Evolutionary conservation across 352 stramenopile genomes (phyloP).

Genomic region (Blastocystis hominis): DNA sequence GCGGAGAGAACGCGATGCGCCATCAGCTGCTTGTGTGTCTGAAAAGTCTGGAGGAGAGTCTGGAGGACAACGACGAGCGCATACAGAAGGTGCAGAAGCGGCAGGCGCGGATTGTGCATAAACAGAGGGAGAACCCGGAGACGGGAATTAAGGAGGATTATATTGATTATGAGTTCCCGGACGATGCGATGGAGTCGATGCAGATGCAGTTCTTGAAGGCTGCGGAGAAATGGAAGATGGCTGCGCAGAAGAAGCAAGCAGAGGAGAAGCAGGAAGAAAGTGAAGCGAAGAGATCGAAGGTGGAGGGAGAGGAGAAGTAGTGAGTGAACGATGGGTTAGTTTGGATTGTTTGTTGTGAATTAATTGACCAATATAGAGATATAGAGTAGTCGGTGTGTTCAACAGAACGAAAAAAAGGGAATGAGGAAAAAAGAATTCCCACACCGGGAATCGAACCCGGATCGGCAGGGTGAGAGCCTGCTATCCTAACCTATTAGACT

Average conservation of each 20-base stretch:
- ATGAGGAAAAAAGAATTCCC: constrained; percentile 17
- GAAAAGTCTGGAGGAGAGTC: constrained; percentile 63
- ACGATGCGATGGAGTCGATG: constrained; percentile 84
- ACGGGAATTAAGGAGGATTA: constrained; percentile 87
- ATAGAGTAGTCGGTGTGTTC: too few relatives aligned
- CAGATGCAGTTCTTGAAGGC: constrained; percentile 93
- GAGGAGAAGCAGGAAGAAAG: constrained; percentile 58
- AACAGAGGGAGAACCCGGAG: constrained; percentile 82
- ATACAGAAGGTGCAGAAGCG: constrained; percentile 81
- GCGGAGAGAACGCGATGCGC: constrained; percentile 64
- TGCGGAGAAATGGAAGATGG: constrained; percentile 85
- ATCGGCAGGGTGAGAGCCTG: constrained; percentile 58
- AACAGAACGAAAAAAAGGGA: too few relatives aligned
- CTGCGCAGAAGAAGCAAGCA: constrained; percentile 60
- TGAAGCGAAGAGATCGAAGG: constrained; percentile 2
- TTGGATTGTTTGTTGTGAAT: neutral
- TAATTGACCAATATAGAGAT: too few relatives aligned
- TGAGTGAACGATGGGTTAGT: neutral
- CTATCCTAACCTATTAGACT: constrained; percentile 59
- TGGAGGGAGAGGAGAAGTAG: constrained; percentile 59
- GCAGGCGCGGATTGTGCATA: constrained; percentile 87
- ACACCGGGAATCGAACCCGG: constrained; percentile 57
- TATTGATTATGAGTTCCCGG: constrained; percentile 95
- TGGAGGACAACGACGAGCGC: constrained; percentile 79
- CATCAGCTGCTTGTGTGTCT: constrained; percentile 22